Percentiles rank a stretch among this genome's conserved stretches.
phyloP scores from a whole-genome alignment of 768 basidiomycete genomes.

The Lentinula boryana region DNA sequence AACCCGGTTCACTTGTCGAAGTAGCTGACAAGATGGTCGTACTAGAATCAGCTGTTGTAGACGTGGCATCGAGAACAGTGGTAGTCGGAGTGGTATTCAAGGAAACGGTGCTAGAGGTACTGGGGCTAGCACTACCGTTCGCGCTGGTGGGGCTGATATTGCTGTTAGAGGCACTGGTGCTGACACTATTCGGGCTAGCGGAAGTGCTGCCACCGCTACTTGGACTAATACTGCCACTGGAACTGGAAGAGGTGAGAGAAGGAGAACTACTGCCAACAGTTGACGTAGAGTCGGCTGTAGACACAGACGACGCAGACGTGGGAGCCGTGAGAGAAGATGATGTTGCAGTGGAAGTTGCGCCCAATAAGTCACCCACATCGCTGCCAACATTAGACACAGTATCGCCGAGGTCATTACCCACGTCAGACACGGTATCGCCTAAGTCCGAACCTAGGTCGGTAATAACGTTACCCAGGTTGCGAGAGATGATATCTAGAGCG shows the following conservation, averaged over 20 bases:
- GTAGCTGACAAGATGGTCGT: neutral
- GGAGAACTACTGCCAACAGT: neutral
- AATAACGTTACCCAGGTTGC: neutral
- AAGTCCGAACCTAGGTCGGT: neutral
- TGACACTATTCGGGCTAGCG: neutral
- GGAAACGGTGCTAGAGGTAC: neutral
- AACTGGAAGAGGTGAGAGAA: neutral
- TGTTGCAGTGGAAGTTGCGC: neutral
- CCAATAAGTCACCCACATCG: neutral
- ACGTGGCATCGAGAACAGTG: conserved; percentile 17
- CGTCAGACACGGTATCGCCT: neutral
- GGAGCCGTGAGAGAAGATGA: neutral
- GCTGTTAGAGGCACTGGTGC: neutral
- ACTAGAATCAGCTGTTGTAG: neutral
- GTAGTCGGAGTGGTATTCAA: conserved; percentile 14
- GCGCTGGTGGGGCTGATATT: neutral
- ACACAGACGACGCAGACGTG: neutral
- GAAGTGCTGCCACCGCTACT: too few relatives aligned
- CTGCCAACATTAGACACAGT: neutral
- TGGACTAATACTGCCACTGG: neutral
- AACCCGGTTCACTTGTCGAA: neutral
- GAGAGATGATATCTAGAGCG: neutral
- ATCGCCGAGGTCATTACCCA: neutral
- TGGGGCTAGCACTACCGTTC: neutral
- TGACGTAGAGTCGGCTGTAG: neutral